A percentile compares a stretch with the other conserved stretches of the same genome.
These are phyloP conservation scores for Ophidiomyces ophidiicola DNA, from an alignment of 2,329 filamentous ascomycete species.

Conservation along the genomic window DNA sequence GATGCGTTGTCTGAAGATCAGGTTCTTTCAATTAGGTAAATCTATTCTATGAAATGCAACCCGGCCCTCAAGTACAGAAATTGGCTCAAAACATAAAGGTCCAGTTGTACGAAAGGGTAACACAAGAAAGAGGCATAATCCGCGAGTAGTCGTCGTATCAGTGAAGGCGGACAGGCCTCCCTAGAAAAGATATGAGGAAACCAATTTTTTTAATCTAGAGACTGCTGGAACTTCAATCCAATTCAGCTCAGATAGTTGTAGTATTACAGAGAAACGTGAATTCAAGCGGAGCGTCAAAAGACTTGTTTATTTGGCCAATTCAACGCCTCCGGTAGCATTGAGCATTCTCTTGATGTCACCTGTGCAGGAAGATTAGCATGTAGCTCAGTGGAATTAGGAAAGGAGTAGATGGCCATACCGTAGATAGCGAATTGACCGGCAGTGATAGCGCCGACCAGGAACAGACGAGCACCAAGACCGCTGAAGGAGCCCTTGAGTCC, in stretches of 20 bases:
- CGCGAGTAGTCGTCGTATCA: conserved; percentile 1
- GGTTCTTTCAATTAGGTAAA: too few relatives aligned
- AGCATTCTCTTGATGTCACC: conserved; percentile 53
- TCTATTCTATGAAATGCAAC: conserved; percentile 13
- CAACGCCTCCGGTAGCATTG: conserved; percentile 62
- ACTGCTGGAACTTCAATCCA: conserved; percentile 1
- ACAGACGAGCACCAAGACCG: conserved; percentile 69
- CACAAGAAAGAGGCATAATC: conserved; percentile 3
- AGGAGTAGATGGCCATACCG: conserved; percentile 22
- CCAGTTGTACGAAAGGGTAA: conserved; percentile 5
- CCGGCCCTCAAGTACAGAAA: conserved; percentile 9
- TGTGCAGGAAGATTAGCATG: conserved; percentile 13
- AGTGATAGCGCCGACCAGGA: conserved; percentile 64
- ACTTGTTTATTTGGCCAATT: conserved; percentile 44
- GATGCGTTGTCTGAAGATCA: too few relatives aligned
- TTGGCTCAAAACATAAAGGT: conserved; percentile 6
- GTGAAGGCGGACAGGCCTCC: conserved; percentile 1
- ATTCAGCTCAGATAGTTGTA: conserved; percentile 5
- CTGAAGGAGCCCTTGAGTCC: conserved; percentile 64
- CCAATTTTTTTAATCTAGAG: neutral
- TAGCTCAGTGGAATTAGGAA: neutral
- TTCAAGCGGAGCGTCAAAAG: neutral
- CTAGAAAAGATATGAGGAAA: neutral
- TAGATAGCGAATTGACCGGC: conserved; percentile 85
- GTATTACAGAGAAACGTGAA: neutral